These are phyloP conservation scores for Apodospora peruviana DNA, from an alignment of 495 filamentous ascomycete genomes.

Conservation along the genomic window DNA sequence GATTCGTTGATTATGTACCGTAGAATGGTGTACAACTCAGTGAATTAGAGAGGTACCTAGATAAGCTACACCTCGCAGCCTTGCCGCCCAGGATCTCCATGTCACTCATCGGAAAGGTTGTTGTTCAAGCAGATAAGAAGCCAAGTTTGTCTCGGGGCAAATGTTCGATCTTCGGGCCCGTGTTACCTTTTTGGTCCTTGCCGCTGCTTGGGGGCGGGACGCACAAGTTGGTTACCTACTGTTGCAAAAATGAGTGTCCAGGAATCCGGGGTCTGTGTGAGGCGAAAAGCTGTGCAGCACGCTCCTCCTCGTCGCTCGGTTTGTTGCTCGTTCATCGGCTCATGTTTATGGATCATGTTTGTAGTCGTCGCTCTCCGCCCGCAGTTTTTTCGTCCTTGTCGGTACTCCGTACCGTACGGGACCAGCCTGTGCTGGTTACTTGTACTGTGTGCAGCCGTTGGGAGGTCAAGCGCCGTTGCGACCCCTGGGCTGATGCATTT, in stretches of 20 bases:
- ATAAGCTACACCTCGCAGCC: background rate
- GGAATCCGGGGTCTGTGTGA: no score
- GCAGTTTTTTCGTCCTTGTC: no score
- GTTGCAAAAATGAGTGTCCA: no score
- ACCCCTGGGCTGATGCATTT: constrained; percentile 25
- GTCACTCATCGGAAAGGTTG: no score
- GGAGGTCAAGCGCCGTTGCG: constrained; percentile 7
- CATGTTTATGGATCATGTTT: no score
- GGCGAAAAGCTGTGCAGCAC: no score
- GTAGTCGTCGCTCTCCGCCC: no score
- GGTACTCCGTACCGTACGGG: background rate
- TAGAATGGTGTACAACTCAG: background rate
- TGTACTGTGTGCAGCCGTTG: background rate
- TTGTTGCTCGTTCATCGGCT: no score
- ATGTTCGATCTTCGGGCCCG: background rate
- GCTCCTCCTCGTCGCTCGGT: no score
- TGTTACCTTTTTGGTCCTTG: background rate
- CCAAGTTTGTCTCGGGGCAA: background rate
- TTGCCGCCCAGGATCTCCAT: constrained; percentile 3
- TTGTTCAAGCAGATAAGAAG: no score
- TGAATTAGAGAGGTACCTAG: background rate
- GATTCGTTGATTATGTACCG: background rate
- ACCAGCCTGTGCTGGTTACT: background rate
- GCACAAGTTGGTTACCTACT: no score
- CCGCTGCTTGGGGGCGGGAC: no score